Evolutionary conservation across 192 early-diverging fungal species (phyloP).

Genomic region (Podochytrium sp.): DNA sequence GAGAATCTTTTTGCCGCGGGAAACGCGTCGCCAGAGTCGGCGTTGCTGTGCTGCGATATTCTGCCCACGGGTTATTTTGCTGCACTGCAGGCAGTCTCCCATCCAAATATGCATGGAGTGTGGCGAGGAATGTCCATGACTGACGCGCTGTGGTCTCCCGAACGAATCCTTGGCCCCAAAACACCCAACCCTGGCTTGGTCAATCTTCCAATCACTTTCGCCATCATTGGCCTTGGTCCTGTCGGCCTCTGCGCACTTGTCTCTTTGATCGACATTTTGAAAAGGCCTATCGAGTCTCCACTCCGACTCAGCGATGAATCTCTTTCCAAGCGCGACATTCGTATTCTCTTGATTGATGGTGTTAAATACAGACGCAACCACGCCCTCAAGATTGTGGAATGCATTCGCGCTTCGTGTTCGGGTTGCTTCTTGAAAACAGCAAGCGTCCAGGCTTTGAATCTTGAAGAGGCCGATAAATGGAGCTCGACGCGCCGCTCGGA

Average conservation of each 20-base stretch:
- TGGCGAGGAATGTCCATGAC: background rate
- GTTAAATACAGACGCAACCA: background rate
- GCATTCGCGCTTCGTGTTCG: background rate
- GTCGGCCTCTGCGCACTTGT: slow-evolving; percentile 57
- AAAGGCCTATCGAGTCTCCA: slow-evolving; percentile 2
- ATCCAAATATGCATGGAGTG: slow-evolving; percentile 24
- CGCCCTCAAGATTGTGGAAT: background rate
- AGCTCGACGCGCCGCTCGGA: background rate
- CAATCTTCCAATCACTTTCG: slow-evolving; percentile 33
- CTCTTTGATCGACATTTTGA: slow-evolving; percentile 28
- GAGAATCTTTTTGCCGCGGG: slow-evolving; percentile 32
- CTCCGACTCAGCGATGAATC: slow-evolving; percentile 5
- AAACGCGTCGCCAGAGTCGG: slow-evolving; percentile 45
- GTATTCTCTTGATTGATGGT: slow-evolving; percentile 5
- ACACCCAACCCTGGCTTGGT: background rate
- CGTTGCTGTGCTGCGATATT: slow-evolving; percentile 57
- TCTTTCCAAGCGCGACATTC: background rate
- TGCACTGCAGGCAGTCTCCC: slow-evolving; percentile 52
- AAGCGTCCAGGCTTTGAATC: background rate
- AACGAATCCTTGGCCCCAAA: background rate
- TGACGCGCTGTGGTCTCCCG: background rate
- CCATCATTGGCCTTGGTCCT: slow-evolving; percentile 60
- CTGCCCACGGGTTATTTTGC: slow-evolving; percentile 61
- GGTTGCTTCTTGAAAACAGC: background rate
- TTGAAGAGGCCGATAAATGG: background rate